Conservation (phyloP, 345 rosid genomes). For the Jatropha curcas region DNA sequence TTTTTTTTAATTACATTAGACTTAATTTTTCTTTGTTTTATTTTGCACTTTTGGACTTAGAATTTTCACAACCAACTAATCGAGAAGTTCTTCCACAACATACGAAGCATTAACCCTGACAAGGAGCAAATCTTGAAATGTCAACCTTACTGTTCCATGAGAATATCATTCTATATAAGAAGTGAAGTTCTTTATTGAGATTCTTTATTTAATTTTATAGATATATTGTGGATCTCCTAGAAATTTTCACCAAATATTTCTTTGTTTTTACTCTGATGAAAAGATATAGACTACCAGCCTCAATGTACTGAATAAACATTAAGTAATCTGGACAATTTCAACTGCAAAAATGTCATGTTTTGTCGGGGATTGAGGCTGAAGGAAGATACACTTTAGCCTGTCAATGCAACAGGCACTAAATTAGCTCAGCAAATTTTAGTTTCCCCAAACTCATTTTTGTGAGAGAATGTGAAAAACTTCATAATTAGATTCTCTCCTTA, state of each 20-base stretch:
- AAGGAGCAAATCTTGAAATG: neutral
- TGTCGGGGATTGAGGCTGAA: neutral
- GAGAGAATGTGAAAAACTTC: neutral
- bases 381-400: neutral
- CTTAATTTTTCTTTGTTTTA: too few relatives aligned
- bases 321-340: neutral
- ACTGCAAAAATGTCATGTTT: neutral
- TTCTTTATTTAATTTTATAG: neutral
- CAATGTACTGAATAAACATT: neutral
- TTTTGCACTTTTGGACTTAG: too few relatives aligned
- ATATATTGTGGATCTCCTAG: neutral
- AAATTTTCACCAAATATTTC: neutral
- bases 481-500: neutral
- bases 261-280: neutral
- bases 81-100: slow-evolving; percentile 7
- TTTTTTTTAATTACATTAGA: too few relatives aligned
- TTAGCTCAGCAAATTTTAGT: neutral
- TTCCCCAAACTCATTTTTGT: neutral
- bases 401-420: neutral
- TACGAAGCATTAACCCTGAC: neutral
- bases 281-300: neutral
- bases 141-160: neutral
- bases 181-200: neutral
- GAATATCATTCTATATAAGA: neutral
- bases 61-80: neutral